A percentile compares a stretch with the other conserved stretches of the same genome.
Evolutionary conservation across 129 eudicot genomes (phyloP).

Genomic region (Tagetes erecta): DNA sequence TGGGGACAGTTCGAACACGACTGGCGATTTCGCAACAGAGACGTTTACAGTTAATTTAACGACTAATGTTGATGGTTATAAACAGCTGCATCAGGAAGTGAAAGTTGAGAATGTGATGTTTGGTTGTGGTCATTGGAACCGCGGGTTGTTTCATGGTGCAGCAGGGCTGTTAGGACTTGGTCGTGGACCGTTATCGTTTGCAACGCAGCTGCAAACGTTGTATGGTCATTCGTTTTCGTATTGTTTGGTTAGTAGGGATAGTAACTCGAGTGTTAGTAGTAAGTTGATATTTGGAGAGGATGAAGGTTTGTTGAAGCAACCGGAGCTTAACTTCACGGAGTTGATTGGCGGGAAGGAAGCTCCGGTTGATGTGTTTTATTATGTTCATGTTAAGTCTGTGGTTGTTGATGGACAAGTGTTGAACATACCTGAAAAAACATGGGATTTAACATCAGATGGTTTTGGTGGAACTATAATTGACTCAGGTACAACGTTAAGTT

Average conservation of each 20-base stretch:
- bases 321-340: constrained; percentile 68
- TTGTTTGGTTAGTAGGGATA: constrained; percentile 77
- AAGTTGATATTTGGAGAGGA: constrained; percentile 93
- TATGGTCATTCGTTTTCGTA: constrained; percentile 92
- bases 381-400: constrained; percentile 66
- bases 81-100: constrained; percentile 33
- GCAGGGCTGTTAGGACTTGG: constrained; percentile 89
- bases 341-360: constrained; percentile 59
- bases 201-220: constrained; percentile 70
- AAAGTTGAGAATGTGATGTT: constrained; percentile 84
- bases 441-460: constrained; percentile 69
- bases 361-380: constrained; percentile 81
- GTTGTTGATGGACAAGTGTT: constrained; percentile 68
- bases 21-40: constrained; percentile 91
- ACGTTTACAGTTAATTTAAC: constrained; percentile 88
- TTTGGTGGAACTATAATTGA: constrained; percentile 88
- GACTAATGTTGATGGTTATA: constrained; percentile 38
- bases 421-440: constrained; percentile 64
- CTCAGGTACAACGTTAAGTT: constrained; percentile 88
- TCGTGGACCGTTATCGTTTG: constrained; percentile 81
- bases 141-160: constrained; percentile 95
- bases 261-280: constrained; percentile 77
- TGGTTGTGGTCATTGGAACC: constrained; percentile 98
- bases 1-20: constrained; percentile 93
- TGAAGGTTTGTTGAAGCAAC: constrained; percentile 50